These are phyloP conservation scores for Entamoeba histolytica DNA, from an alignment of 208 protist genomes.

Conservation along the genomic window DNA sequence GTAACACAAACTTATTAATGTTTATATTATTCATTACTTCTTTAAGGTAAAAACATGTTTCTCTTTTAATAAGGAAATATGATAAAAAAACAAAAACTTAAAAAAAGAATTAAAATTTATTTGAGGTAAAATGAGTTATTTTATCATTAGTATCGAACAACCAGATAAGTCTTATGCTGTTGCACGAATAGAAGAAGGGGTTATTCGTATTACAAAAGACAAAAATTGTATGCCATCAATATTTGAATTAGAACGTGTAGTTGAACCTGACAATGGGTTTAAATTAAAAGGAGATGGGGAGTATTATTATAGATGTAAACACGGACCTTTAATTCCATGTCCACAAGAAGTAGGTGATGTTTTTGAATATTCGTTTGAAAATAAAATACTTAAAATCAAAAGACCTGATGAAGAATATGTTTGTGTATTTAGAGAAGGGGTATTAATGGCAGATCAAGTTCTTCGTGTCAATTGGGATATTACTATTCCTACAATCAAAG, in stretches of 20 bases:
- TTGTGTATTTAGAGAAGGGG: not conserved
- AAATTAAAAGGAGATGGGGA: not conserved
- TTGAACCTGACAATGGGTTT: not conserved
- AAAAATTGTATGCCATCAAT: not conserved
- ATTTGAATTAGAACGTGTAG: not conserved
- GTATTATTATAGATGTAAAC: not conserved
- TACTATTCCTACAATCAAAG: not conserved
- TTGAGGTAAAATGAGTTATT: no score
- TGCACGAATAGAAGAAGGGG: no score
- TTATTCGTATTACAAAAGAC: no score
- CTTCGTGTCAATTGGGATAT: not conserved
- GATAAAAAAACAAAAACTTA: no score
- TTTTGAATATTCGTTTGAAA: not conserved
- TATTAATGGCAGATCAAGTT: not conserved
- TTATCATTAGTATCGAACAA: no score
- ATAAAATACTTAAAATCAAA: not conserved
- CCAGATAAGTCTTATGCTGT: no score
- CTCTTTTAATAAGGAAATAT: no score
- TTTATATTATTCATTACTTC: no score
- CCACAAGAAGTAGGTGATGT: not conserved
- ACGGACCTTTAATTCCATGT: not conserved
- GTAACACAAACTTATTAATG: no score
- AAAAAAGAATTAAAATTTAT: no score
- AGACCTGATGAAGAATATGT: not conserved
- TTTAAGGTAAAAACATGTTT: no score